A percentile compares a stretch with the other conserved stretches of the same genome.
These are phyloP conservation scores for Daldinia decipiens DNA, from an alignment of 495 filamentous ascomycete genomes.

Conservation along the genomic window DNA sequence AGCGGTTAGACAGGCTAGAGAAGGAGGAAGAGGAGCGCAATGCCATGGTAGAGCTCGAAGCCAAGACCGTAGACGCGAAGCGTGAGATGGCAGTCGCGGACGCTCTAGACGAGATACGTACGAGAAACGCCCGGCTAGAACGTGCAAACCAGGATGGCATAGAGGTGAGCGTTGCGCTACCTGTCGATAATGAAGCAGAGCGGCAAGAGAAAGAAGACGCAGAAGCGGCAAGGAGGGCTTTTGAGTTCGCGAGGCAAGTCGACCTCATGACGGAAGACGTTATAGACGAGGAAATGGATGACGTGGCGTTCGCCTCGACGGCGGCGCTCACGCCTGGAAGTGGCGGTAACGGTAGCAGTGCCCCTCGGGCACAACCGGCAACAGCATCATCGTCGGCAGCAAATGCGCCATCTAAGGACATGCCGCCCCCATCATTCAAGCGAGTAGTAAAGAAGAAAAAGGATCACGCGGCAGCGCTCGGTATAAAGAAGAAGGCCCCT, in stretches of 20 bases:
- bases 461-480: slow-evolving; percentile 72
- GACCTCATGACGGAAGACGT: slow-evolving; percentile 61
- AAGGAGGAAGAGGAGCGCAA: slow-evolving; percentile 82
- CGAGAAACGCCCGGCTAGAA: slow-evolving; percentile 86
- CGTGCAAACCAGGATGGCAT: slow-evolving; percentile 71
- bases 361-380: slow-evolving; percentile 10
- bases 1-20: slow-evolving; percentile 86
- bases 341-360: slow-evolving; percentile 12
- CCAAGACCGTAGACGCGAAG: slow-evolving; percentile 90
- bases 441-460: slow-evolving; percentile 86
- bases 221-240: slow-evolving; percentile 84
- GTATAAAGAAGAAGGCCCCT: slow-evolving; percentile 89
- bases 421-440: slow-evolving; percentile 77
- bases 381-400: slow-evolving; percentile 35
- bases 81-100: slow-evolving; percentile 97
- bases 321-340: neutral
- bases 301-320: slow-evolving; percentile 2
- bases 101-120: slow-evolving; percentile 93
- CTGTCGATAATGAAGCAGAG: slow-evolving; percentile 67
- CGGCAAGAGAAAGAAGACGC: slow-evolving; percentile 83
- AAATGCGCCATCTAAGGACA: slow-evolving; percentile 44
- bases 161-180: slow-evolving; percentile 53
- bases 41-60: slow-evolving; percentile 89
- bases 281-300: slow-evolving; percentile 52
- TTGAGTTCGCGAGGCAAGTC: slow-evolving; percentile 64